Evolutionary conservation across 2,329 filamentous ascomycete genomes (phyloP).

Genomic region (Penicillium sp.): DNA sequence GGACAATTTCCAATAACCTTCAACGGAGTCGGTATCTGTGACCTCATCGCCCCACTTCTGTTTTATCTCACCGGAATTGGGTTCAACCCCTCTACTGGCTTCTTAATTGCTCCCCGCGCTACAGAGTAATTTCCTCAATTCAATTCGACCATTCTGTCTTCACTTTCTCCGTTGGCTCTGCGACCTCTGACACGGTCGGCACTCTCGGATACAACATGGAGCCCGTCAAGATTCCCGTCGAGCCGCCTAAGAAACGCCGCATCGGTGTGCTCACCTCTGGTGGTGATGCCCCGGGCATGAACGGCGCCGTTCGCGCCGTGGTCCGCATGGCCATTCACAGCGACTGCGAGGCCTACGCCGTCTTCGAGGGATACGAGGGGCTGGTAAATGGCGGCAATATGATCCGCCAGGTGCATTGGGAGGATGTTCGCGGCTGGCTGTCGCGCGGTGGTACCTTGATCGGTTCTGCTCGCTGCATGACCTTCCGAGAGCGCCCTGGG

Average conservation of each 20-base stretch:
- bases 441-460: constrained; percentile 94
- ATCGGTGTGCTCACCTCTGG: constrained; percentile 94
- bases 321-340: constrained; percentile 87
- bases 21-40: constrained; percentile 10
- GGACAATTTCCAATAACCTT: constrained; percentile 9
- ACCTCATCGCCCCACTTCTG: constrained; percentile 27
- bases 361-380: constrained; percentile 95
- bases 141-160: constrained; percentile 3
- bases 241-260: constrained; percentile 52
- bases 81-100: constrained; percentile 24
- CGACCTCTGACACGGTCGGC: constrained; percentile 12
- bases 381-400: constrained; percentile 82
- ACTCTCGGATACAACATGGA: constrained; percentile 18
- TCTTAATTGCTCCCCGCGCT: constrained; percentile 17
- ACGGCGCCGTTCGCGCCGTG: constrained; percentile 80
- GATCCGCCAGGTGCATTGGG: constrained; percentile 84
- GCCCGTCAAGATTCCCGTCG: constrained; percentile 27
- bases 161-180: constrained; percentile 5
- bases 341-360: constrained; percentile 71
- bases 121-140: constrained; percentile 6
- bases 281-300: constrained; percentile 93
- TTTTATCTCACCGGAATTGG: constrained; percentile 40
- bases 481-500: constrained; percentile 83
- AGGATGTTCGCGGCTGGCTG: constrained; percentile 90
- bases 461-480: constrained; percentile 87